Percentiles rank a stretch among this genome's conserved stretches.
phyloP scores from a whole-genome alignment of 1,284 basidiomycete genomes.

The Sanghuangporus weigelae region DNA sequence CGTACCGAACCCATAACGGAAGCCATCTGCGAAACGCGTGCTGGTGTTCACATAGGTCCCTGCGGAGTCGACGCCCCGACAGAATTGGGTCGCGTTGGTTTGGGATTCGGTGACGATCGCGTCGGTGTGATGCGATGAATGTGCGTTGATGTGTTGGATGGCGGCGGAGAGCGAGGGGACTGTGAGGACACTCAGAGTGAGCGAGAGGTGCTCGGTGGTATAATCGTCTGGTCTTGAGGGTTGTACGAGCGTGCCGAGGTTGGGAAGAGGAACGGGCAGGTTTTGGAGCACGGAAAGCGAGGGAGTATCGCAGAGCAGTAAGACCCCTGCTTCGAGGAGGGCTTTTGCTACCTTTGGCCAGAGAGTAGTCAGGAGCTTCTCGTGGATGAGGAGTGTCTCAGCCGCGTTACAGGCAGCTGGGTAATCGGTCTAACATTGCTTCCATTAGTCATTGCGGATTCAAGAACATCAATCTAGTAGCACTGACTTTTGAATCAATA shows the following conservation, averaged over 20 bases:
- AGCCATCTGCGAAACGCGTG: constrained; percentile 96
- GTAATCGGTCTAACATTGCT: constrained; percentile 70
- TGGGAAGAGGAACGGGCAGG: constrained; percentile 28
- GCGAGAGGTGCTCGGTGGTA: constrained; percentile 82
- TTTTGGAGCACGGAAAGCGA: constrained; percentile 50
- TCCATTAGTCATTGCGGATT: neutral
- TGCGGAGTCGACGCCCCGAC: constrained; percentile 84
- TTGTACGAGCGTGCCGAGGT: constrained; percentile 44
- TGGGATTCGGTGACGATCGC: constrained; percentile 85
- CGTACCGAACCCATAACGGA: constrained; percentile 94
- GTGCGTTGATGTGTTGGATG: constrained; percentile 86
- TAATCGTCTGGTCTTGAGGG: constrained; percentile 63
- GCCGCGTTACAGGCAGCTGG: constrained; percentile 95
- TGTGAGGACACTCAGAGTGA: constrained; percentile 76
- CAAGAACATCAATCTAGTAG: neutral
- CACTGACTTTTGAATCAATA: constrained; percentile 83
- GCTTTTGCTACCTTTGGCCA: constrained; percentile 80
- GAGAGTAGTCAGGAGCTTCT: constrained; percentile 58
- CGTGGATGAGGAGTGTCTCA: constrained; percentile 88
- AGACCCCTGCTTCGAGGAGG: constrained; percentile 66
- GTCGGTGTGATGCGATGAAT: constrained; percentile 96
- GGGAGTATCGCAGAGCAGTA: constrained; percentile 72
- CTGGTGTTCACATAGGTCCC: constrained; percentile 94
- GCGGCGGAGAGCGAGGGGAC: constrained; percentile 71
- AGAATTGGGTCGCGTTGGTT: constrained; percentile 67